Conservation (phyloP, 768 basidiomycete genomes). For the Gyrodon lividus region DNA sequence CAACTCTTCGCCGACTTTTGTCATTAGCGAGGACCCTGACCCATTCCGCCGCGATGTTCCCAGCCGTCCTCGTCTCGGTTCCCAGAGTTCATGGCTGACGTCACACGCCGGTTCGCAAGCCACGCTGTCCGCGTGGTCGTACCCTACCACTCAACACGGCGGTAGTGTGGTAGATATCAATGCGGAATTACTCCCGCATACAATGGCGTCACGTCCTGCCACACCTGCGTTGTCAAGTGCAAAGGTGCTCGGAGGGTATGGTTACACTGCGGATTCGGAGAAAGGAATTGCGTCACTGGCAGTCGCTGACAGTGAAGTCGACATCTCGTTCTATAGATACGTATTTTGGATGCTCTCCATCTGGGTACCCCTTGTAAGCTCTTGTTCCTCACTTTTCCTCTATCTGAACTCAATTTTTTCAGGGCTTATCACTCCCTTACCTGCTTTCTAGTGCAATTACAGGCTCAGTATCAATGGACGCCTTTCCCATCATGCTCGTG, state of each 20-base stretch:
- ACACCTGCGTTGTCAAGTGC: slow-evolving; percentile 57
- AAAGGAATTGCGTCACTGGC: slow-evolving; percentile 50
- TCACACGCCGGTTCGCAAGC: slow-evolving; percentile 57
- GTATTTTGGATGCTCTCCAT: slow-evolving; percentile 65
- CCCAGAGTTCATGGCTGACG: slow-evolving; percentile 74
- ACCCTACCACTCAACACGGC: slow-evolving; percentile 48
- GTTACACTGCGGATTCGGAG: slow-evolving; percentile 57
- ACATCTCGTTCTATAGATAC: slow-evolving; percentile 54
- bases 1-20: slow-evolving; percentile 40
- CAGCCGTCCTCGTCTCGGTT: slow-evolving; percentile 51
- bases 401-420: neutral
- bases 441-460: slow-evolving; percentile 41
- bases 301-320: slow-evolving; percentile 44
- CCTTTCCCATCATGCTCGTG: slow-evolving; percentile 49
- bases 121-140: slow-evolving; percentile 68
- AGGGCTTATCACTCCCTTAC: slow-evolving; percentile 69
- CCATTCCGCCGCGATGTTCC: slow-evolving; percentile 62
- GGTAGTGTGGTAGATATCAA: slow-evolving; percentile 44
- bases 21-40: slow-evolving; percentile 50
- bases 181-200: slow-evolving; percentile 38
- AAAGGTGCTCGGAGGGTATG: slow-evolving; percentile 69
- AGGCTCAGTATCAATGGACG: slow-evolving; percentile 39
- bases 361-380: slow-evolving; percentile 68
- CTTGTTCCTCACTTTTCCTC: neutral
- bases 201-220: slow-evolving; percentile 41